These are phyloP conservation scores for Abrus pulchellus DNA, from an alignment of 306 rosid species.

Conservation along the genomic window DNA sequence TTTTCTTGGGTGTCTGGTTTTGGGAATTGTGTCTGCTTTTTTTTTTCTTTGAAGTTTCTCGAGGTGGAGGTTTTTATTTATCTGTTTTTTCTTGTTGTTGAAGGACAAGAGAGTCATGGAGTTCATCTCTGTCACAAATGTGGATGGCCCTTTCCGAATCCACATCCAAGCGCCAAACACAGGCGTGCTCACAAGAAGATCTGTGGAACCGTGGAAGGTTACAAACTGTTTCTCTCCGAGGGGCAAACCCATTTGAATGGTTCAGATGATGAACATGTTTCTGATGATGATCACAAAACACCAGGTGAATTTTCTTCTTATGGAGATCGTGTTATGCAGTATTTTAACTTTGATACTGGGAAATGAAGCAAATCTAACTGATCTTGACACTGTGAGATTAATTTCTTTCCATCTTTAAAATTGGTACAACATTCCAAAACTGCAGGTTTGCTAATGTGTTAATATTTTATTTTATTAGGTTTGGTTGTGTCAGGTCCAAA, in stretches of 20 bases:
- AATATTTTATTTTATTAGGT: conserved; percentile 34
- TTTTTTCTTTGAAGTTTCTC: conserved; percentile 14
- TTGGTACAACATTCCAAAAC: conserved; percentile 16
- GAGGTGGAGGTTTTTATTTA: background rate
- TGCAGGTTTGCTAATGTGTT: conserved; percentile 11
- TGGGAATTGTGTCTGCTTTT: conserved; percentile 29
- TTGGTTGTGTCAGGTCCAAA: conserved; percentile 59
- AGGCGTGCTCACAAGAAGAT: conserved; percentile 88
- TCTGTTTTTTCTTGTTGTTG: conserved; percentile 10
- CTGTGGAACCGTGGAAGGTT: conserved; percentile 87
- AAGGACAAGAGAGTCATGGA: conserved; percentile 68
- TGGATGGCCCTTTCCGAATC: conserved; percentile 84
- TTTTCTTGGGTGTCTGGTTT: conserved; percentile 36
- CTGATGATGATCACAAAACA: conserved; percentile 65
- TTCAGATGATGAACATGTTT: conserved; percentile 76
- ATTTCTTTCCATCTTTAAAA: background rate
- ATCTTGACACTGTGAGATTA: background rate
- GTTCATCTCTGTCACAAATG: conserved; percentile 74
- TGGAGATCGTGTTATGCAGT: background rate
- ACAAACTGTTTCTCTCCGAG: conserved; percentile 52
- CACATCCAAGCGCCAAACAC: conserved; percentile 81
- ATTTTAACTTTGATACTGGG: background rate
- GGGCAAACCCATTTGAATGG: conserved; percentile 49
- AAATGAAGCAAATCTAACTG: conserved; percentile 19
- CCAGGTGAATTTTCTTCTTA: conserved; percentile 50